These are phyloP conservation scores for Alternaria ventricosa DNA, from an alignment of 2,329 filamentous ascomycete species.

Conservation along the genomic window DNA sequence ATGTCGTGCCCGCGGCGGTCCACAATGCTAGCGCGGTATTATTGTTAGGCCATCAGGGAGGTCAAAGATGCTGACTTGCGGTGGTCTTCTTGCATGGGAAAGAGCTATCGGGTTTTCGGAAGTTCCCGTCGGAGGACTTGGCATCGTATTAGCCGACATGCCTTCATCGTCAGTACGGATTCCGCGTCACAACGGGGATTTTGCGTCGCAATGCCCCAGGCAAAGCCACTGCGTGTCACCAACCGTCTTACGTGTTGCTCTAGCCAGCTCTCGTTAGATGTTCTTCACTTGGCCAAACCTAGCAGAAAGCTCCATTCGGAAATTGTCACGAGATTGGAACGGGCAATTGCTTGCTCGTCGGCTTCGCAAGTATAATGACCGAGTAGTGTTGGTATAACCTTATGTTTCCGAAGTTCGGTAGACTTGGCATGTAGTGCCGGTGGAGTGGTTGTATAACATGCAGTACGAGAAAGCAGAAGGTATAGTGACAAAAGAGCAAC, in stretches of 20 bases:
- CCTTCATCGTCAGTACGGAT: background rate
- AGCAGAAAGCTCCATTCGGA: background rate
- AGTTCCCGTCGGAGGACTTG: background rate
- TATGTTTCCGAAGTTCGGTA: background rate
- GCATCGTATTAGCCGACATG: background rate
- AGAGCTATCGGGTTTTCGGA: background rate
- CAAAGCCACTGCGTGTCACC: background rate
- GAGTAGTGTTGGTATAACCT: background rate
- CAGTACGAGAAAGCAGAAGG: background rate
- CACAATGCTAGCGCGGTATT: background rate
- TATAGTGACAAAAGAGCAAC: background rate
- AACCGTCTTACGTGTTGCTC: background rate
- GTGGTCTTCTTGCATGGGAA: background rate
- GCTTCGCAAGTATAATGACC: background rate
- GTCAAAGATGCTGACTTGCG: background rate
- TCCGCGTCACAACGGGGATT: background rate
- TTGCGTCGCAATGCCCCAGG: background rate
- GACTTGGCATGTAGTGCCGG: background rate
- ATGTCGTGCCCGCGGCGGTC: background rate
- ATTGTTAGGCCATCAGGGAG: background rate
- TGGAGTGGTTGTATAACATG: background rate
- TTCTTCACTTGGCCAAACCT: background rate
- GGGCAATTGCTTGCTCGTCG: background rate
- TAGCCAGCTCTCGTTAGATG: background rate
- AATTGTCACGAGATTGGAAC: background rate